phyloP scores from a whole-genome alignment of 2,329 filamentous ascomycete species.

The Acephala macrosclerotiorum region DNA sequence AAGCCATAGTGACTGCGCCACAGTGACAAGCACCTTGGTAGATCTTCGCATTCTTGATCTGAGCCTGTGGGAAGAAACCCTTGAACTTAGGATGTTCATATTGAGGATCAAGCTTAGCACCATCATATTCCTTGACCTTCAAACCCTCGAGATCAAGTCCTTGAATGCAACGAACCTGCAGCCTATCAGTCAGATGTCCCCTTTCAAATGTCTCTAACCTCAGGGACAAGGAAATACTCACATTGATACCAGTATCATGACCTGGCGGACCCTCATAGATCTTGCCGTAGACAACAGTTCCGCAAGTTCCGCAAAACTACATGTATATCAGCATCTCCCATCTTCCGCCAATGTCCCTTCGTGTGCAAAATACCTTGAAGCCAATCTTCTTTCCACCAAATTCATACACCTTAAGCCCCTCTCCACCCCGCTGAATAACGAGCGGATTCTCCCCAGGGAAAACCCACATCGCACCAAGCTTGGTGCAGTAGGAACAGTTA shows the following conservation, averaged over 20 bases:
- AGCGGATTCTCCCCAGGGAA: slow-evolving; percentile 46
- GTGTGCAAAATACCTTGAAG: slow-evolving; percentile 49
- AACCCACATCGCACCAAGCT: slow-evolving; percentile 54
- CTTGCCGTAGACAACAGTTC: slow-evolving; percentile 50
- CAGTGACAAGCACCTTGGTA: slow-evolving; percentile 40
- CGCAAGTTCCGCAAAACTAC: slow-evolving; percentile 62
- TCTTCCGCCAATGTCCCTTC: background rate
- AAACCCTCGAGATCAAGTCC: slow-evolving; percentile 33
- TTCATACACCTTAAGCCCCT: slow-evolving; percentile 52
- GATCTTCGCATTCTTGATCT: slow-evolving; percentile 30
- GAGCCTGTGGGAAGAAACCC: slow-evolving; percentile 23
- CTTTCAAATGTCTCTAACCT: background rate
- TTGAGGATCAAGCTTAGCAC: slow-evolving; percentile 27
- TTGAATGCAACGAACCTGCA: slow-evolving; percentile 29
- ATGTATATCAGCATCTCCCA: background rate
- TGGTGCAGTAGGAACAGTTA: slow-evolving; percentile 72
- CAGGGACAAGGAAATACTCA: slow-evolving; percentile 36
- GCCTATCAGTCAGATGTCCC: background rate
- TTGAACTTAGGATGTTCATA: slow-evolving; percentile 25
- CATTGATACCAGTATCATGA: slow-evolving; percentile 52
- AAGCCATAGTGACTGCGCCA: slow-evolving; percentile 34
- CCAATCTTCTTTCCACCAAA: slow-evolving; percentile 49
- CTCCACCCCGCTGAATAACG: slow-evolving; percentile 55
- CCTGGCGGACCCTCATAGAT: slow-evolving; percentile 41
- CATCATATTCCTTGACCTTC: slow-evolving; percentile 29